These are phyloP conservation scores for Coemansia sp. DNA, from an alignment of 192 early-diverging fungal genomes.

Conservation along the genomic window DNA sequence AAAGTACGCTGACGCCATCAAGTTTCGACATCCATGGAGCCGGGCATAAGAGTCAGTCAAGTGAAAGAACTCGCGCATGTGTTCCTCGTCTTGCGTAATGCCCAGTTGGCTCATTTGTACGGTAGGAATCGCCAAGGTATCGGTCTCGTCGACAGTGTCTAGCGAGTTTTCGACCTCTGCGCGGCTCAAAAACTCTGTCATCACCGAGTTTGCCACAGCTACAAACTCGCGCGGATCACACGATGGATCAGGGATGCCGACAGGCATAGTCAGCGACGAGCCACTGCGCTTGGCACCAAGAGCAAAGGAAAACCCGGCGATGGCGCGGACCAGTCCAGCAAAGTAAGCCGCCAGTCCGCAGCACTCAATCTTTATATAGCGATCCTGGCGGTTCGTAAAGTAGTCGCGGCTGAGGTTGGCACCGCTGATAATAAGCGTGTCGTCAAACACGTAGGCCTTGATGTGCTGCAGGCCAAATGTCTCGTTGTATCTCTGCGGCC, in stretches of 20 bases:
- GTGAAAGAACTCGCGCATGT: constrained; percentile 64
- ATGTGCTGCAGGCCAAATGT: constrained; percentile 92
- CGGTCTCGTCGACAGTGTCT: constrained; percentile 20
- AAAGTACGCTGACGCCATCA: constrained; percentile 90
- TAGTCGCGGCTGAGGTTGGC: constrained; percentile 94
- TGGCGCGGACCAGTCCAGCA: constrained; percentile 58
- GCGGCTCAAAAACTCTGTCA: constrained; percentile 54
- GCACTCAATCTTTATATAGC: constrained; percentile 74
- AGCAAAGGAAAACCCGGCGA: constrained; percentile 65
- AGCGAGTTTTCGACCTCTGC: constrained; percentile 13
- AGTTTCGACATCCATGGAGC: constrained; percentile 55
- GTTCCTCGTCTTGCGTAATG: constrained; percentile 73
- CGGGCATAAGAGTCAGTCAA: constrained; percentile 36
- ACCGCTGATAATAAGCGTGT: constrained; percentile 72
- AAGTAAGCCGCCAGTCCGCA: constrained; percentile 67
- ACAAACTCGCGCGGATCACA: constrained; percentile 58
- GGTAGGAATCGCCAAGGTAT: constrained; percentile 74
- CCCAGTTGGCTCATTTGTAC: constrained; percentile 84
- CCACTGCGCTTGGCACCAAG: constrained; percentile 2
- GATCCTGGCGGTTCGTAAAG: constrained; percentile 93
- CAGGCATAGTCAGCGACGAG: constrained; percentile 9
- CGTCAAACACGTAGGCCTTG: constrained; percentile 90
- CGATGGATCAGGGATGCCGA: constrained; percentile 56
- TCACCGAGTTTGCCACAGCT: constrained; percentile 46
- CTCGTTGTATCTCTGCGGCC: constrained; percentile 90